Evolutionary conservation across 257 asterid species (phyloP).

Genomic region (Solanum tarapatanum): DNA sequence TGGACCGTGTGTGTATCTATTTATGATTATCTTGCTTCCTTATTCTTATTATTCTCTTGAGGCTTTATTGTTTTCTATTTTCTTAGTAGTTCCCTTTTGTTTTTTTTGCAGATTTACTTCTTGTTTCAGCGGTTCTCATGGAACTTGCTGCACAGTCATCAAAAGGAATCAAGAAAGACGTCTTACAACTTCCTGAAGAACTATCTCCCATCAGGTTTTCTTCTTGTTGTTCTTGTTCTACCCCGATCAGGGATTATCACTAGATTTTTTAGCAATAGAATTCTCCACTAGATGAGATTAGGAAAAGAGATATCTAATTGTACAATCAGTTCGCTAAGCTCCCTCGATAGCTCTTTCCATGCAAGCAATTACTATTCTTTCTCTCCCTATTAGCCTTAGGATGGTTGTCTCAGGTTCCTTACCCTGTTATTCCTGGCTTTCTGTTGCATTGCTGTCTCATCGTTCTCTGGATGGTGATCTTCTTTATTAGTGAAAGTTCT

Average conservation of each 20-base stretch:
- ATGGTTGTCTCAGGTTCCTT: background rate
- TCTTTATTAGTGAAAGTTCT: background rate
- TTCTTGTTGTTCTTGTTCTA: slow-evolving; percentile 5
- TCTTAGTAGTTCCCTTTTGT: slow-evolving; percentile 7
- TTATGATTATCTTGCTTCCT: background rate
- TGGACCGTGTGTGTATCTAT: slow-evolving; percentile 73
- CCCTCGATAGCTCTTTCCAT: background rate
- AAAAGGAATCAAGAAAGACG: slow-evolving; percentile 57
- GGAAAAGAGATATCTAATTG: background rate
- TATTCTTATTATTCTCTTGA: background rate
- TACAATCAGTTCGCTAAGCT: background rate
- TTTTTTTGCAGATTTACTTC: slow-evolving; percentile 67
- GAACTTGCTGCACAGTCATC: slow-evolving; percentile 89
- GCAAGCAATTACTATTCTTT: background rate
- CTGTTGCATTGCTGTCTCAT: background rate
- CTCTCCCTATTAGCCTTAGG: background rate
- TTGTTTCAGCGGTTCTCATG: slow-evolving; percentile 85
- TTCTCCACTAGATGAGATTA: background rate
- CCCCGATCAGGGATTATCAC: background rate
- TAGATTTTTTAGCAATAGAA: background rate
- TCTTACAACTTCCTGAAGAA: slow-evolving; percentile 53
- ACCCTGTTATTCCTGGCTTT: background rate
- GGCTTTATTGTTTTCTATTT: background rate
- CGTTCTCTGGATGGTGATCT: background rate
- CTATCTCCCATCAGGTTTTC: slow-evolving; percentile 56